phyloP scores from a whole-genome alignment of 2,329 filamentous ascomycete species.

The Dendrostoma leiphaemia region DNA sequence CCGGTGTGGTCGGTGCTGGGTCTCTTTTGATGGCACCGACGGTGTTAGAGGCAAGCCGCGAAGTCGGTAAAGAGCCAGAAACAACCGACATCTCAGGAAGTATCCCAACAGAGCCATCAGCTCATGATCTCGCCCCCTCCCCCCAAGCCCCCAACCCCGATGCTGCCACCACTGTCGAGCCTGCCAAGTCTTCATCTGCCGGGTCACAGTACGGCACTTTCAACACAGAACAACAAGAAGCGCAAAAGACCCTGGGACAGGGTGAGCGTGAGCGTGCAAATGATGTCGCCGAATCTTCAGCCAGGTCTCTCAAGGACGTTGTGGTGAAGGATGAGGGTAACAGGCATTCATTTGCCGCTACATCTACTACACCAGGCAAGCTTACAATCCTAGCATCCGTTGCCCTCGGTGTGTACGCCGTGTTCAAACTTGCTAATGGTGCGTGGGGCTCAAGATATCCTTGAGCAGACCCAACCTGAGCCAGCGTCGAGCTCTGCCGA shows the following conservation, averaged over 20 bases:
- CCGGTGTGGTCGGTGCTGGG: conserved; percentile 1
- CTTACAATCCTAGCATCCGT: conserved; percentile 21
- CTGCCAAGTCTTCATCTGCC: conserved; percentile 16
- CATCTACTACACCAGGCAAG: conserved; percentile 20
- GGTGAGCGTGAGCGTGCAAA: conserved; percentile 16
- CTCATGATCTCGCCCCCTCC: conserved; percentile 17
- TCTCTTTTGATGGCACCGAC: conserved; percentile 5
- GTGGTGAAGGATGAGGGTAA: conserved; percentile 19
- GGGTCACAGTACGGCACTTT: conserved; percentile 20
- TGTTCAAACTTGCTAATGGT: conserved; percentile 21
- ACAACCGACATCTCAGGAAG: conserved; percentile 11
- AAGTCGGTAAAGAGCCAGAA: neutral
- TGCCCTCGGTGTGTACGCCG: conserved; percentile 19
- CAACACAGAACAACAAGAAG: conserved; percentile 17
- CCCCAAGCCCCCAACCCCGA: conserved; percentile 8
- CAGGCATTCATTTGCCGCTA: conserved; percentile 11
- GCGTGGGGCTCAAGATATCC: conserved; percentile 19
- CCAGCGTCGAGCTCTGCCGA: conserved; percentile 12
- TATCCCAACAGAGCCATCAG: conserved; percentile 18
- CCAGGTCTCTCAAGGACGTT: conserved; percentile 17
- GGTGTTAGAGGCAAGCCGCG: neutral
- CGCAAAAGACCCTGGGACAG: conserved; percentile 8
- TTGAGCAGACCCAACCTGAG: conserved; percentile 13
- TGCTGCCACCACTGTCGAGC: conserved; percentile 19
- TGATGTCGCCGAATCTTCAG: conserved; percentile 19